Evolutionary conservation across 345 rosid genomes (phyloP).

Genomic region (Eucalyptus camaldulensis): DNA sequence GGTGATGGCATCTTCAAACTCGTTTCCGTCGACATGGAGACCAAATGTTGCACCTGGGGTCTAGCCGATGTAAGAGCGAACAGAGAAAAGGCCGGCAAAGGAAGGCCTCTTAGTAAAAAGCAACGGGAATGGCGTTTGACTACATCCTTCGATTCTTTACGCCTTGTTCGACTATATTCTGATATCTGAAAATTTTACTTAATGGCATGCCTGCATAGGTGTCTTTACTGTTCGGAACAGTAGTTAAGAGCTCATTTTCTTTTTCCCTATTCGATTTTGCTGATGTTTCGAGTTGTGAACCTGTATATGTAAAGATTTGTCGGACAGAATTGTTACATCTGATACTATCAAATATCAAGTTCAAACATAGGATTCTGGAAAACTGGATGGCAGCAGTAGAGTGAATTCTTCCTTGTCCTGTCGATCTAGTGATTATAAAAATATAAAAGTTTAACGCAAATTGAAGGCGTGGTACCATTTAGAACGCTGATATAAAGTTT

Average conservation of each 20-base stretch:
- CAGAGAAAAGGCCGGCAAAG: constrained; percentile 86
- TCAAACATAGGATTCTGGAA: neutral
- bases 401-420: neutral
- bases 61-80: constrained; percentile 67
- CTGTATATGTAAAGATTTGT: neutral
- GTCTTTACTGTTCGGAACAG: neutral
- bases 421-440: neutral
- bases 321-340: neutral
- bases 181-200: constrained; percentile 10
- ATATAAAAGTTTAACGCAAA: neutral
- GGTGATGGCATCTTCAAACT: constrained; percentile 66
- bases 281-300: neutral
- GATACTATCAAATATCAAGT: neutral
- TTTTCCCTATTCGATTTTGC: neutral
- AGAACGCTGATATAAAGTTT: neutral
- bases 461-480: neutral
- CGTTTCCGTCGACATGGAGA: constrained; percentile 48
- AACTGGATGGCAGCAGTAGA: neutral
- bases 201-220: neutral
- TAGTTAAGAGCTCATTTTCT: neutral
- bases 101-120: constrained; percentile 83
- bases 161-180: constrained; percentile 50
- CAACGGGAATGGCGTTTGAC: constrained; percentile 70
- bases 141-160: constrained; percentile 50
- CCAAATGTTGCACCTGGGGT: constrained; percentile 64